Percentiles rank a stretch among this genome's conserved stretches.
Evolutionary conservation across 1,284 basidiomycete species (phyloP).

Genomic region (Austroboletus rostrupii): DNA sequence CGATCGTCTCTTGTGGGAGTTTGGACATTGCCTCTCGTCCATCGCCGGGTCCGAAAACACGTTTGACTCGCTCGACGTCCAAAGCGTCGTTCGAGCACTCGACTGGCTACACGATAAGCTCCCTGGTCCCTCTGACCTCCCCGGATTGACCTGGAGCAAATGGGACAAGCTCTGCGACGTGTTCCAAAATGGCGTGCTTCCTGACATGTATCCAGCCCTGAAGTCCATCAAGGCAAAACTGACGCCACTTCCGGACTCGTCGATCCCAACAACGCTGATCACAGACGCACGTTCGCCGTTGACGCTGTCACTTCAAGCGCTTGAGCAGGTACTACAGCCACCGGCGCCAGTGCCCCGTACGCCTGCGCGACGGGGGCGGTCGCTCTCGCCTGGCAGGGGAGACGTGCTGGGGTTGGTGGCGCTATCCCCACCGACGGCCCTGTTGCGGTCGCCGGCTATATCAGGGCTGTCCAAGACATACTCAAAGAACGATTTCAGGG

Average conservation of each 20-base stretch:
- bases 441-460: conserved; percentile 67
- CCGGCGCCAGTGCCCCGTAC: conserved; percentile 25
- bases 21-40: conserved; percentile 34
- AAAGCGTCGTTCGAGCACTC: conserved; percentile 26
- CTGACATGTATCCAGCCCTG: conserved; percentile 24
- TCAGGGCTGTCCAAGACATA: conserved; percentile 81
- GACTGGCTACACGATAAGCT: conserved; percentile 30
- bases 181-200: conserved; percentile 27
- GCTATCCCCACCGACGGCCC: conserved; percentile 54
- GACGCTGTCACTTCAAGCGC: conserved; percentile 20
- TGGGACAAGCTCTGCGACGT: conserved; percentile 30
- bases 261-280: conserved; percentile 28
- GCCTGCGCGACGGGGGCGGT: conserved; percentile 13
- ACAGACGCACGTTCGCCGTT: conserved; percentile 14
- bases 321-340: conserved; percentile 25
- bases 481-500: conserved; percentile 70
- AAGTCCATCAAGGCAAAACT: conserved; percentile 30
- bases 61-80: conserved; percentile 29
- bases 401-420: conserved; percentile 29
- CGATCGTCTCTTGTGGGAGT: conserved; percentile 31
- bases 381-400: conserved; percentile 13
- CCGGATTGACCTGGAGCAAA: conserved; percentile 31
- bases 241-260: conserved; percentile 26
- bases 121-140: conserved; percentile 32
- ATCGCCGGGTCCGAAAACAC: conserved; percentile 27